Evolutionary conservation across 2,329 filamentous ascomycete genomes (phyloP).

Genomic region (Monosporascus ibericus): DNA sequence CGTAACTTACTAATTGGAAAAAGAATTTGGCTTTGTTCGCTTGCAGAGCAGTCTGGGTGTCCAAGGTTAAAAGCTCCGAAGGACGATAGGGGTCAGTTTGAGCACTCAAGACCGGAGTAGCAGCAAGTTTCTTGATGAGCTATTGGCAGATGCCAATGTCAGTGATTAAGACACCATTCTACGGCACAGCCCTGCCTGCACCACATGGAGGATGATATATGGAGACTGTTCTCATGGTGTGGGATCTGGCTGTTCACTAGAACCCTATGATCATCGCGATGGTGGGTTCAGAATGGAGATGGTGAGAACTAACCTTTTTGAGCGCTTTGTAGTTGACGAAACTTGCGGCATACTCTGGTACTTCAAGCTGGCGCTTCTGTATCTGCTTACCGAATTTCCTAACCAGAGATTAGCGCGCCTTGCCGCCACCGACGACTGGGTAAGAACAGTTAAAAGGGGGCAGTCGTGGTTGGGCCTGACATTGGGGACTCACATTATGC

Average conservation of each 20-base stretch:
- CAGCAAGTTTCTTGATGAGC: slow-evolving; percentile 98
- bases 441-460: background rate
- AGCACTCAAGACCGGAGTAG: slow-evolving; percentile 75
- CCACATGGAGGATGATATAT: background rate
- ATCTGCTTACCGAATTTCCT: slow-evolving; percentile 99
- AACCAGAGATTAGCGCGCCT: slow-evolving; percentile 17
- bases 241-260: no score
- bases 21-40: slow-evolving; percentile 99
- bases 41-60: slow-evolving; percentile 85
- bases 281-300: slow-evolving; percentile 3
- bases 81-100: slow-evolving; percentile 58
- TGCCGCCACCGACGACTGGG: background rate
- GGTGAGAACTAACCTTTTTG: slow-evolving; percentile 69
- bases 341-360: slow-evolving; percentile 97
- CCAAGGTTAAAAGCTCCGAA: slow-evolving; percentile 43
- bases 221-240: no score
- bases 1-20: slow-evolving; percentile 74
- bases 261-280: slow-evolving; percentile 3
- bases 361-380: slow-evolving; percentile 96
- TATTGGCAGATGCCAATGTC: slow-evolving; percentile 35
- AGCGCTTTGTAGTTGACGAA: slow-evolving; percentile 99
- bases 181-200: slow-evolving; percentile 10
- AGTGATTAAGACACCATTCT: slow-evolving; percentile 14
- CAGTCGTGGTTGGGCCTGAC: background rate
- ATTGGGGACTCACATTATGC: slow-evolving; percentile 29